Evolutionary conservation across 23 red algal genomes (phyloP).

Genomic region (Gracilaria gracilis): DNA sequence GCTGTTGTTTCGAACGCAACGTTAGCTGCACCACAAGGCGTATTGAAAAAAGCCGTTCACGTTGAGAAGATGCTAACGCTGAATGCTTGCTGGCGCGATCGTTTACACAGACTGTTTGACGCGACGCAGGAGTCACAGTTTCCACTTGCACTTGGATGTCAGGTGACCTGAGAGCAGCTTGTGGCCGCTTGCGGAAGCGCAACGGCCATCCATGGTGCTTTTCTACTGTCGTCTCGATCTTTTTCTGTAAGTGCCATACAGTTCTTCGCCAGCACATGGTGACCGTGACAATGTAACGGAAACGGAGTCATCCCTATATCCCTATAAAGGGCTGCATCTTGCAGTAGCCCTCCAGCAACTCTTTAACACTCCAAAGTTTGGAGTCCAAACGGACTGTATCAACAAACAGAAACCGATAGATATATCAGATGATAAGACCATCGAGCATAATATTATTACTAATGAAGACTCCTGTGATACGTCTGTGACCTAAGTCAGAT

Average conservation of each 20-base stretch:
- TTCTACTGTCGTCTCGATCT: neutral
- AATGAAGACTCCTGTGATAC: too few species aligned
- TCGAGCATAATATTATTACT: too few species aligned
- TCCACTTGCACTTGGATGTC: neutral
- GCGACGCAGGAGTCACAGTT: neutral
- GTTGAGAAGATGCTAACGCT: neutral
- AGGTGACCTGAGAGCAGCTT: neutral
- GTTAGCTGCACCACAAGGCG: neutral
- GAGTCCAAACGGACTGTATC: too few species aligned
- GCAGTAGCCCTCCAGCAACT: neutral
- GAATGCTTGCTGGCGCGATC: neutral
- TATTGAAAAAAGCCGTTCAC: neutral
- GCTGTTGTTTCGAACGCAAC: too few species aligned
- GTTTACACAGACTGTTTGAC: neutral
- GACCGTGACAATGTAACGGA: slow-evolving; percentile 7
- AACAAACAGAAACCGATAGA: too few species aligned
- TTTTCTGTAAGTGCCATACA: neutral
- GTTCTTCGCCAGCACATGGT: neutral
- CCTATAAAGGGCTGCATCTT: neutral
- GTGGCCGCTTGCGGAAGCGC: neutral
- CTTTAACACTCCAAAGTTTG: too few species aligned
- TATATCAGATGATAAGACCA: too few species aligned
- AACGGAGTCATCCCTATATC: neutral
- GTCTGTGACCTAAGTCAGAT: too few species aligned
- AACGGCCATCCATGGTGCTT: neutral